phyloP scores from a whole-genome alignment of 371 early-diverging fungal genomes.

The Rhizopus microsporus region DNA sequence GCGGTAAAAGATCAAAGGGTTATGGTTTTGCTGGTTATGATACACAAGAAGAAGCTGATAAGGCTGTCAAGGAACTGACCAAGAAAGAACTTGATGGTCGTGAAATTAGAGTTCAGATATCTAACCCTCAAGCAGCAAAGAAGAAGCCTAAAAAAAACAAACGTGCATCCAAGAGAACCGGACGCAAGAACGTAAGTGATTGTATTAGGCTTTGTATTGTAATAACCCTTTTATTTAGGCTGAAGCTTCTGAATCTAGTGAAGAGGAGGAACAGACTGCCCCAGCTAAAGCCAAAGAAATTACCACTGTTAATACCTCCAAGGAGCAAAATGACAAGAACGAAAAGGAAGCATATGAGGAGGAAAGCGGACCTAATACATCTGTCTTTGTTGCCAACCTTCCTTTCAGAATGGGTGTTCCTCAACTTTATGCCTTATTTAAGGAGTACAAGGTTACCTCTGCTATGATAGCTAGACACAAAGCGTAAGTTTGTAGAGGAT shows the following conservation, averaged over 20 bases:
- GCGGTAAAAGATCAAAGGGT: slow-evolving; percentile 42
- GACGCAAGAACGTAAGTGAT: slow-evolving; percentile 7
- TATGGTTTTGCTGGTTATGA: slow-evolving; percentile 91
- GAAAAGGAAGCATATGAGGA: not conserved
- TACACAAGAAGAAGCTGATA: slow-evolving; percentile 71
- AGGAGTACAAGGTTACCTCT: slow-evolving; percentile 74
- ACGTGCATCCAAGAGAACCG: slow-evolving; percentile 3
- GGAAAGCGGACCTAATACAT: slow-evolving; percentile 64
- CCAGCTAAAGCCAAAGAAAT: slow-evolving; percentile 6
- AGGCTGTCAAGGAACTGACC: slow-evolving; percentile 72
- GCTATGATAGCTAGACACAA: slow-evolving; percentile 71
- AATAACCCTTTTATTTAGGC: not conserved
- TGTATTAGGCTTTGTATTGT: slow-evolving; percentile 6
- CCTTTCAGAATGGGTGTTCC: slow-evolving; percentile 83
- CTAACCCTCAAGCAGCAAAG: slow-evolving; percentile 58
- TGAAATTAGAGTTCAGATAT: slow-evolving; percentile 84
- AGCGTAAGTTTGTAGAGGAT: slow-evolving; percentile 19
- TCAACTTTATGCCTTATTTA: slow-evolving; percentile 74
- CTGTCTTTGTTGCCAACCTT: slow-evolving; percentile 91
- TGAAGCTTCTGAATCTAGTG: not conserved
- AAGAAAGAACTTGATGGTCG: slow-evolving; percentile 80
- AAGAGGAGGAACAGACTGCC: not conserved
- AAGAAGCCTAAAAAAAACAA: not conserved
- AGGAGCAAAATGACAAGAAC: not conserved
- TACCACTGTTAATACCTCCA: not conserved